Conservation (phyloP, 768 basidiomycete genomes). For the Russula olivacea region DNA sequence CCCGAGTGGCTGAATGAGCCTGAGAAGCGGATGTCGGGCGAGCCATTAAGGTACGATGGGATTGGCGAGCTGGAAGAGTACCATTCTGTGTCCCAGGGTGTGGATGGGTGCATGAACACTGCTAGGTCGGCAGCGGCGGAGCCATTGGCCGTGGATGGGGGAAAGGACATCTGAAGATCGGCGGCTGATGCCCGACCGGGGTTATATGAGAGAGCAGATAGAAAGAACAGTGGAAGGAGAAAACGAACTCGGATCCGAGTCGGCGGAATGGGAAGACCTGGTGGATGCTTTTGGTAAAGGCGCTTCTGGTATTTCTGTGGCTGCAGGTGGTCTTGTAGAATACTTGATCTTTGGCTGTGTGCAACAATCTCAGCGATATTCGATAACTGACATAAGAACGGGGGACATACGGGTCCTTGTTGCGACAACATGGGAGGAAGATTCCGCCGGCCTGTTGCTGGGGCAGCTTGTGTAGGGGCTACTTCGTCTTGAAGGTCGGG, state of each 20-base stretch:
- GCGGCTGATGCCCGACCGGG: not conserved
- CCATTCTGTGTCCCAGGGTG: slow-evolving; percentile 40
- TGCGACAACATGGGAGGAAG: slow-evolving; percentile 8
- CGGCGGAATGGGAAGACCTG: not conserved
- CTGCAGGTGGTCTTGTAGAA: slow-evolving; percentile 13
- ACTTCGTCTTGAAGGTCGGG: not conserved
- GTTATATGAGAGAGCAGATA: not conserved
- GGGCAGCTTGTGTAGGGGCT: not conserved
- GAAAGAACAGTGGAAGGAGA: not conserved
- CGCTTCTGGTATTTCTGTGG: not conserved
- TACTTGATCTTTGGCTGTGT: slow-evolving; percentile 22
- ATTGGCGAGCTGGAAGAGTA: slow-evolving; percentile 33
- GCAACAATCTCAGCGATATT: not conserved
- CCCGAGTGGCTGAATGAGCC: slow-evolving; percentile 32
- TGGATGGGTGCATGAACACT: slow-evolving; percentile 39
- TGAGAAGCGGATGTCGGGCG: slow-evolving; percentile 28
- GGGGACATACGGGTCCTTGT: slow-evolving; percentile 9
- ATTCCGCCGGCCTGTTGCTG: not conserved
- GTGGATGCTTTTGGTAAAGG: not conserved
- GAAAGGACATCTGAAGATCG: slow-evolving; percentile 33
- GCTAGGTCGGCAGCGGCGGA: slow-evolving; percentile 41
- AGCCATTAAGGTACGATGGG: slow-evolving; percentile 33
- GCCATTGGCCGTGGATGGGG: slow-evolving; percentile 32
- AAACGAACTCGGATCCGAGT: not conserved
- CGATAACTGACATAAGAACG: not conserved